phyloP scores from a whole-genome alignment of 225 moss, liverwort and hornwort genomes.

The Lunularia cruciata region DNA sequence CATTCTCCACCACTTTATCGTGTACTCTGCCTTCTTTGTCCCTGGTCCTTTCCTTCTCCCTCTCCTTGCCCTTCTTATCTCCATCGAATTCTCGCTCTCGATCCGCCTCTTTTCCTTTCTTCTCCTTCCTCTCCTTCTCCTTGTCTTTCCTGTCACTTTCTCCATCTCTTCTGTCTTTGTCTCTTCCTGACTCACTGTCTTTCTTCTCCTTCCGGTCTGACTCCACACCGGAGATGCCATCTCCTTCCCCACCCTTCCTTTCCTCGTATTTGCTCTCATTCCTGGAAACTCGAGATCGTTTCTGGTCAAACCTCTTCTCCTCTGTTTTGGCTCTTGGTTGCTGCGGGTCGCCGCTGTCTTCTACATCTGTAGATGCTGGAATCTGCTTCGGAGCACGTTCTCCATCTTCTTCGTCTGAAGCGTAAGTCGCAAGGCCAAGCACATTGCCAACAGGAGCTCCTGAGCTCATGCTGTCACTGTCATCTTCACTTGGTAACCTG shows the following conservation, averaged over 20 bases:
- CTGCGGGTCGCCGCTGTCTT: conserved; percentile 13
- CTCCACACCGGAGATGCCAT: neutral
- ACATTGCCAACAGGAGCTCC: conserved; percentile 77
- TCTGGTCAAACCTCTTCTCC: conserved; percentile 31
- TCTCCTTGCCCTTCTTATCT: conserved; percentile 29
- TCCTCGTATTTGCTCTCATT: conserved; percentile 6
- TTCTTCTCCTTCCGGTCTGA: conserved; percentile 5
- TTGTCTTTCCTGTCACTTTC: conserved; percentile 24
- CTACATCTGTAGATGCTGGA: conserved; percentile 10
- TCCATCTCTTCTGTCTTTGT: conserved; percentile 1
- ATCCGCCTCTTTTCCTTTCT: conserved; percentile 21
- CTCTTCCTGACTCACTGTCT: conserved; percentile 1
- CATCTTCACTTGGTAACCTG: conserved; percentile 58
- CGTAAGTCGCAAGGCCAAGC: conserved; percentile 95
- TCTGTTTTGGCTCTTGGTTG: conserved; percentile 33
- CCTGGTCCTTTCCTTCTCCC: conserved; percentile 19
- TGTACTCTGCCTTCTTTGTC: conserved; percentile 27
- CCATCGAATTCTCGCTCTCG: conserved; percentile 26
- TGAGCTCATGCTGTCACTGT: conserved; percentile 67
- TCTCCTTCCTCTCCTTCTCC: conserved; percentile 29
- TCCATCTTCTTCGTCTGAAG: conserved; percentile 94
- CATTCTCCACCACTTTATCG: conserved; percentile 19
- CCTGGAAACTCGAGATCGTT: conserved; percentile 3
- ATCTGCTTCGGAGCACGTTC: conserved; percentile 47
- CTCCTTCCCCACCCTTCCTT: neutral